Percentiles rank a stretch among this genome's conserved stretches.
These are phyloP conservation scores for Parsonsia alboflavescens DNA, from an alignment of 257 asterid species.

Conservation along the genomic window DNA sequence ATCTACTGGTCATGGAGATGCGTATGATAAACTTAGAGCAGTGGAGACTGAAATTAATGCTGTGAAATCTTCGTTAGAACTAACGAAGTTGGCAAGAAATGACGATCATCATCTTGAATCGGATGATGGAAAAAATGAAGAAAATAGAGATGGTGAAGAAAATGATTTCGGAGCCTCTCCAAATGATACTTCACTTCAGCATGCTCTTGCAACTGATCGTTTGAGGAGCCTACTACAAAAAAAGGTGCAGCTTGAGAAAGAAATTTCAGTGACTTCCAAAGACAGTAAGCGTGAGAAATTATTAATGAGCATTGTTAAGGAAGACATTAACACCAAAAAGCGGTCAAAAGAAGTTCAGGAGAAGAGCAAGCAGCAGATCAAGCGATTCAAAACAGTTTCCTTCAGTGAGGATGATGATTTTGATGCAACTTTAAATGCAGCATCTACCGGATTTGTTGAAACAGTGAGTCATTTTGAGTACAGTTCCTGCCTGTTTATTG, in stretches of 20 bases:
- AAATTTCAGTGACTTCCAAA: constrained; percentile 47
- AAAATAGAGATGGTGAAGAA: constrained; percentile 32
- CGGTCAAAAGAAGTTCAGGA: constrained; percentile 36
- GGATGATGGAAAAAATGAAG: constrained; percentile 33
- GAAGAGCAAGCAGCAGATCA: constrained; percentile 38
- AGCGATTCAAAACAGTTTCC: constrained; percentile 50
- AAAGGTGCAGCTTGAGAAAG: constrained; percentile 67
- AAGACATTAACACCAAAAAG: constrained; percentile 46
- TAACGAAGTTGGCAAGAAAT: constrained; percentile 44
- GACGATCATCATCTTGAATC: constrained; percentile 35
- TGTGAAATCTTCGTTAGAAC: constrained; percentile 66
- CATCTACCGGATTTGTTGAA: constrained; percentile 89
- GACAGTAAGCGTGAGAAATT: constrained; percentile 32
- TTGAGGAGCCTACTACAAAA: constrained; percentile 64
- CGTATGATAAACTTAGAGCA: constrained; percentile 64
- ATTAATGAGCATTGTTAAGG: constrained; percentile 54
- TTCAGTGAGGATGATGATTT: constrained; percentile 71
- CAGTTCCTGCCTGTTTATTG: neutral
- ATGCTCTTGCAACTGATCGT: constrained; percentile 86
- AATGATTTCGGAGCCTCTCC: constrained; percentile 39
- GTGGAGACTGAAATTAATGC: constrained; percentile 80
- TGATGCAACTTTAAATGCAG: constrained; percentile 81
- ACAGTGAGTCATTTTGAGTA: constrained; percentile 56
- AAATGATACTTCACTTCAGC: constrained; percentile 69
- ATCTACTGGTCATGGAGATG: constrained; percentile 37